Base-by-base conservation (phyloP, 768 basidiomycete genomes). In the Ramaria rubella region DNA sequence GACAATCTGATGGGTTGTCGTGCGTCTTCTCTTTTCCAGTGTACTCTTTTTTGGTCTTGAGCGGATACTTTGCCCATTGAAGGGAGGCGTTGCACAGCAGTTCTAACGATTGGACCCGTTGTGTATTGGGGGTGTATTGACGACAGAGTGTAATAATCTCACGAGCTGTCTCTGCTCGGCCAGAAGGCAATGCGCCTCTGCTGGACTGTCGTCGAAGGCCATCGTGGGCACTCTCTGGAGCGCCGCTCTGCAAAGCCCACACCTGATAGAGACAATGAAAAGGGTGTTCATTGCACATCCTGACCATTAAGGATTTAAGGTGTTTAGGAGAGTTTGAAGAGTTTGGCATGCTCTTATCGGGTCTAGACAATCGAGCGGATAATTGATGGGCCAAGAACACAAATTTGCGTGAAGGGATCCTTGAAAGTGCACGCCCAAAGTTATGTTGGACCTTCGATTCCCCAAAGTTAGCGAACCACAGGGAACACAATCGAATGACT, bases 211-310 rank as follows among this genome's bases (percentile, higher is more conserved):
- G 74, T 58, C 77, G 72, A 23, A 58, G 36, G 4, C 3, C 27
- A n/a, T 5, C 58, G 36, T 43, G 58, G 34, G 21, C 26, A 58
- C 57, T 9, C 61, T 21, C 26, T 58, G 63, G 19, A 55, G 23
- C n/a, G 62, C 6, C 71, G 70, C 17, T 75, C 55, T 72, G 76
- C 59, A 95, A 71, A 54, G 89, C 90, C 67, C 85, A 90, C 2
- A 98, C 80, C 62, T 94, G 92, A 69, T 94, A 95, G 6, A 96
- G 72, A 61, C 82, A 87, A 67, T 99, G 96, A 71, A 91, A 98
- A 0, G 95, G 94, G 65, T 99, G 96, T 52, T 97, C 91, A 56
- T 69, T 70, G 63, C 89, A 90, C 79, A 99, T 88, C 23, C 83
- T 78, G 4, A 87, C 55, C 23, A 98, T 75, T 26, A 89, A 70